Conservation (phyloP, 2,329 filamentous ascomycete species). For the Cytospora chrysosperma region DNA sequence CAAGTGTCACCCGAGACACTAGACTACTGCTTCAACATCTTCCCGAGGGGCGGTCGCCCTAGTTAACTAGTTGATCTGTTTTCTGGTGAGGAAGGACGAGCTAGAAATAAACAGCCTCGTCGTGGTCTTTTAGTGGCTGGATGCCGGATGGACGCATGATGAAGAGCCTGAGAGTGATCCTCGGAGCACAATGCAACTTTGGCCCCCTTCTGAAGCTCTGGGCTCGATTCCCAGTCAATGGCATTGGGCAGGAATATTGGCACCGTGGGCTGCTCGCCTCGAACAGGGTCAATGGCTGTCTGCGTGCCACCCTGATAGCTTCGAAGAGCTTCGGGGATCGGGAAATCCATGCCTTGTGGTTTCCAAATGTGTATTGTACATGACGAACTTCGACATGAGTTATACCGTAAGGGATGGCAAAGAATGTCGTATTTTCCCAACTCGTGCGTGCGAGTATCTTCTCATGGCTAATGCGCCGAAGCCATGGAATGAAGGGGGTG, state of each 20-base stretch:
- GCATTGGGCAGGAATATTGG: not conserved
- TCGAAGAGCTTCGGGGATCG: constrained; percentile 7
- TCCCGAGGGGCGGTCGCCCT: not conserved
- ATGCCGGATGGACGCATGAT: not conserved
- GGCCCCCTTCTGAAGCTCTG: no score
- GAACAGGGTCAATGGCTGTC: not conserved
- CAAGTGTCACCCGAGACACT: constrained; percentile 6
- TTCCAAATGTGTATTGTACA: not conserved
- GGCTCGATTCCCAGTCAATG: not conserved
- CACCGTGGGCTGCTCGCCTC: not conserved
- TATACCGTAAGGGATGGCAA: not conserved
- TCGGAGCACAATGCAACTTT: not conserved
- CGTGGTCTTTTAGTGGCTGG: not conserved
- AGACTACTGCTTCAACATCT: constrained; percentile 23
- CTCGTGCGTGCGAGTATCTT: not conserved
- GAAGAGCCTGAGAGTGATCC: not conserved
- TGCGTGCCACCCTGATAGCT: not conserved
- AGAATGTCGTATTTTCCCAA: not conserved
- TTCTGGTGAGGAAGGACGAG: not conserved
- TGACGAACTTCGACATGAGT: constrained; percentile 1
- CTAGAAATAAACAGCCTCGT: not conserved
- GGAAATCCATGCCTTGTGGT: not conserved
- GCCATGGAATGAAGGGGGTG: not conserved
- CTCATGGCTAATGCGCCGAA: not conserved
- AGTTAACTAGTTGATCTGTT: not conserved